Base-by-base conservation (phyloP, 2,329 filamentous ascomycete genomes). In the Dactylellina leptospora region DNA sequence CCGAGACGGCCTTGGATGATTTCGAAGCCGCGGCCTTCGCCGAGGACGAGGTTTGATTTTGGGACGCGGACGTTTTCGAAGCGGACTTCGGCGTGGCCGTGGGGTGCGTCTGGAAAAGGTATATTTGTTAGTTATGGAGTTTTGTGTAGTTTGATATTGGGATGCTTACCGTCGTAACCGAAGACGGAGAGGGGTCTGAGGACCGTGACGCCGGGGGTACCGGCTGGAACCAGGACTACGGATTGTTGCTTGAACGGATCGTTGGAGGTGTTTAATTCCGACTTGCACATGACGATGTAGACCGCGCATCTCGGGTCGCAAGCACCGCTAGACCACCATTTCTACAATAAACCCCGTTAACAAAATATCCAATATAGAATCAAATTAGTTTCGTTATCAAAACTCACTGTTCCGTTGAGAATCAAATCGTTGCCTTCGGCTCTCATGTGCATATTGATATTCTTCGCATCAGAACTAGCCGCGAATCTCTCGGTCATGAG, bases 241-340 rank as follows among this genome's bases (percentile, higher is more conserved):
- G 92, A 97, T 81, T 97, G 95, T 79, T 97, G 93, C 78, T 86
- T 86, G 85, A 97, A 96, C 51, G 90, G 84, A 78, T 96, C 90
- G 10, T 87, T 90, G 4, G 68, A 64, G 33, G 55, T 64, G 59
- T 72, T 64, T 20, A 59, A 54, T 28, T 64, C 68, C 5, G 68
- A 60, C 85, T 97, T 96, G 81, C 92, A 95, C 90, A 99, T 96
- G 77, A 96, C 92, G 74, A 99, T 88, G 83, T 97, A 97, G 79
- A 99, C 84, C 80, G 90, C 85, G 84, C 95, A 99, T 77, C 93
- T 87, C 68, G 90, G 90, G 82, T 99, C 95, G 68, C 95, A 95
- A 16, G 93, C 92, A 75, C 95, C 95, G 74, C 91, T 96, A 25
- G 92, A 96, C 95, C 95, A 99, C 95, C 95, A 99, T 91, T 99